Evolutionary conservation across 306 rosid genomes (phyloP).

Genomic region (Gleditsia sinensis): DNA sequence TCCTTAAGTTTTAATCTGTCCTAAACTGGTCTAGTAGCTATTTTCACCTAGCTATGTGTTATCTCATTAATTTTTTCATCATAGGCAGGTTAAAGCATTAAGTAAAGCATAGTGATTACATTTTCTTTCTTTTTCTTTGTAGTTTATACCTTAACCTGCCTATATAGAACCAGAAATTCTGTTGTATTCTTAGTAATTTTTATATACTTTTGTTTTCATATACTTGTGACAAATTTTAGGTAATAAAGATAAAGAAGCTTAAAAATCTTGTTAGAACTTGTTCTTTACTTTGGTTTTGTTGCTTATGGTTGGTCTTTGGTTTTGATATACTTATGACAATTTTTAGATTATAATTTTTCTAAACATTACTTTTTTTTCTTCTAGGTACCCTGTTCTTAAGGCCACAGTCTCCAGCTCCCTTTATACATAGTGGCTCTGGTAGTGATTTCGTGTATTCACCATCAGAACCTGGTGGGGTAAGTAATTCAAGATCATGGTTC

Average conservation of each 20-base stretch:
- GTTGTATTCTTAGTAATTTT: not conserved
- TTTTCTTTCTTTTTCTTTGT: constrained; percentile 19
- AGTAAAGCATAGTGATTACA: not conserved
- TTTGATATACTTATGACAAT: not conserved
- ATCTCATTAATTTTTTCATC: not conserved
- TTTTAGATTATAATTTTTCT: not conserved
- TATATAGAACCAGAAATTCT: constrained; percentile 6
- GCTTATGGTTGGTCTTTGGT: not conserved
- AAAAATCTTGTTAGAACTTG: constrained; percentile 17
- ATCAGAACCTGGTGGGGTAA: constrained; percentile 71
- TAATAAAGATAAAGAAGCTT: constrained; percentile 4
- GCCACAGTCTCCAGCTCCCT: constrained; percentile 66
- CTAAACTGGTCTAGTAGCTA: not conserved
- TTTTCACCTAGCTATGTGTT: not conserved
- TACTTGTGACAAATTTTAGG: not conserved
- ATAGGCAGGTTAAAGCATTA: not conserved
- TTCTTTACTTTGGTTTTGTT: not conserved
- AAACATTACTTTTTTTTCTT: constrained; percentile 36
- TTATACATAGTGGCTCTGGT: constrained; percentile 55
- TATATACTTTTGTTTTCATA: not conserved
- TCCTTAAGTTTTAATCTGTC: not conserved
- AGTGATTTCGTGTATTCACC: constrained; percentile 63
- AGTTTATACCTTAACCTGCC: not conserved
- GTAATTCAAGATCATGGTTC: constrained; percentile 77
- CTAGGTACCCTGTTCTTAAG: constrained; percentile 74